These are phyloP conservation scores for Salvia splendens DNA, from an alignment of 257 asterid species.

Conservation along the genomic window DNA sequence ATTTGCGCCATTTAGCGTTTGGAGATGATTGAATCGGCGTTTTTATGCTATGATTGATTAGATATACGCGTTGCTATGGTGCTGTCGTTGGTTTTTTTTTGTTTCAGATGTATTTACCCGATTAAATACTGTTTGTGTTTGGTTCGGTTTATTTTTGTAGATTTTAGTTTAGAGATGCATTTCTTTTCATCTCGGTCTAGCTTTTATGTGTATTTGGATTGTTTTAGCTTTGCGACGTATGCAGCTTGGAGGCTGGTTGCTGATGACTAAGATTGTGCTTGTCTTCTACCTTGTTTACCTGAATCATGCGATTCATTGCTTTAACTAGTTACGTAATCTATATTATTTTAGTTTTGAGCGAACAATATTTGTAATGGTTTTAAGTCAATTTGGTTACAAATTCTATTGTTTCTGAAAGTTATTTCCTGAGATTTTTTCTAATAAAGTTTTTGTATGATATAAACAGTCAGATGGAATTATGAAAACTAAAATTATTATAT, in stretches of 20 bases:
- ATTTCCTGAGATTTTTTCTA: background rate
- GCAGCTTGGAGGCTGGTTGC: slow-evolving; percentile 6
- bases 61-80: slow-evolving; percentile 26
- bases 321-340: slow-evolving; percentile 11
- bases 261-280: slow-evolving; percentile 22
- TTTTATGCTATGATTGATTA: slow-evolving; percentile 18
- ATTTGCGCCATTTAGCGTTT: background rate
- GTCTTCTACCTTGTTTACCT: background rate
- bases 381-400: background rate
- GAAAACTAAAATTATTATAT: background rate
- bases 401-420: background rate
- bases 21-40: slow-evolving; percentile 17
- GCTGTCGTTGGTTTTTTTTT: background rate
- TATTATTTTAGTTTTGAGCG: slow-evolving; percentile 5
- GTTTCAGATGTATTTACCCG: slow-evolving; percentile 30
- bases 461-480: background rate
- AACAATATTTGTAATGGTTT: background rate
- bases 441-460: slow-evolving; percentile 18
- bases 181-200: slow-evolving; percentile 28
- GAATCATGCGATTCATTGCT: slow-evolving; percentile 6
- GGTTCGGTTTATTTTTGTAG: background rate
- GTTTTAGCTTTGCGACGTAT: background rate
- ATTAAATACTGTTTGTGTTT: slow-evolving; percentile 1
- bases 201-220: background rate
- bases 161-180: background rate